phyloP scores from a whole-genome alignment of 1,284 basidiomycete species.

The Rhodotorula sp. region DNA sequence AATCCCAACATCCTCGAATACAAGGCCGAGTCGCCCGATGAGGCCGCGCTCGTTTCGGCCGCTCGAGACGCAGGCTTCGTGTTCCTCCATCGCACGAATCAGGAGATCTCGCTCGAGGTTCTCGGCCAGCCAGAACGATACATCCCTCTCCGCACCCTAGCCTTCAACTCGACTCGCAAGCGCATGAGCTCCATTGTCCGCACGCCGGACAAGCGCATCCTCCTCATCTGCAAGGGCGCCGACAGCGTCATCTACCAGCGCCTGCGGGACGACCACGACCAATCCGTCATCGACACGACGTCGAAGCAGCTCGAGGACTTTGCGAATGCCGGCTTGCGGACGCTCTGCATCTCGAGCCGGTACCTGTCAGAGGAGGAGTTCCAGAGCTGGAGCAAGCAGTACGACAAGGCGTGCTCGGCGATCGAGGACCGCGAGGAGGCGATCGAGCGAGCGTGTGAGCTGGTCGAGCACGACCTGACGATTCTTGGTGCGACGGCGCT shows the following conservation, averaged over 20 bases:
- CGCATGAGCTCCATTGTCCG: constrained; percentile 89
- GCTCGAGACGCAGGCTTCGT: constrained; percentile 92
- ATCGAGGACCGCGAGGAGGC: constrained; percentile 80
- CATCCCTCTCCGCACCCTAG: constrained; percentile 73
- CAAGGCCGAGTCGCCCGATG: constrained; percentile 94
- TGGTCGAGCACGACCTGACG: constrained; percentile 74
- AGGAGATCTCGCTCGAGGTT: constrained; percentile 81
- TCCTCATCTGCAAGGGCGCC: constrained; percentile 93
- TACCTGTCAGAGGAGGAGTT: constrained; percentile 81
- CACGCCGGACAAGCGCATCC: constrained; percentile 71
- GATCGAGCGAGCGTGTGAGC: constrained; percentile 80
- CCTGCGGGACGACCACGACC: constrained; percentile 67
- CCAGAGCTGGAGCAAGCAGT: constrained; percentile 70
- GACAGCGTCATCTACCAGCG: constrained; percentile 92
- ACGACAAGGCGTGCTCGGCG: constrained; percentile 75
- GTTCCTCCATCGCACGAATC: constrained; percentile 74
- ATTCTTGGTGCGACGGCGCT: constrained; percentile 92
- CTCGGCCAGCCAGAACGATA: constrained; percentile 83
- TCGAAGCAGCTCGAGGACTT: constrained; percentile 85
- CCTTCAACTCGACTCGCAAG: constrained; percentile 91
- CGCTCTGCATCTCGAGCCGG: constrained; percentile 83
- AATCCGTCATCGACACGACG: constrained; percentile 70
- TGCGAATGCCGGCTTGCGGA: constrained; percentile 87
- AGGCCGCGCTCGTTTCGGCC: constrained; percentile 86
- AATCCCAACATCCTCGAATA: constrained; percentile 74